Evolutionary conservation across 495 filamentous ascomycete genomes (phyloP).

Genomic region (Tirmania nivea): DNA sequence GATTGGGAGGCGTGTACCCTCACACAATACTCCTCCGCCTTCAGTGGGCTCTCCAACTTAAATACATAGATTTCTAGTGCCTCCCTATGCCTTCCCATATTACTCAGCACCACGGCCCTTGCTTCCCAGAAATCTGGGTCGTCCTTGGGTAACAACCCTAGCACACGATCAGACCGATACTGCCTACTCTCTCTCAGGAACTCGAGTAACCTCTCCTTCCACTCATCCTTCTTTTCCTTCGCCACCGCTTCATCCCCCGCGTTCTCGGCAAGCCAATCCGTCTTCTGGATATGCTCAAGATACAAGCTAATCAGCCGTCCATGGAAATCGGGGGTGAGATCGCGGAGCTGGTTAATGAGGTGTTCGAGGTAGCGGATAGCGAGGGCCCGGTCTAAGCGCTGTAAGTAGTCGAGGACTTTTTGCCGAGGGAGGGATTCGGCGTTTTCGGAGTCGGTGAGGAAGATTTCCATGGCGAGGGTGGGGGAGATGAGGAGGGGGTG

Average conservation of each 20-base stretch:
- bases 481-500: constrained; percentile 63
- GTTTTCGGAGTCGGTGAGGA: constrained; percentile 82
- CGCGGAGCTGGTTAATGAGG: constrained; percentile 67
- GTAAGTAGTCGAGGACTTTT: constrained; percentile 50
- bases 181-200: constrained; percentile 58
- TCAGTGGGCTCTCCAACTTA: constrained; percentile 62
- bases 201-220: constrained; percentile 41
- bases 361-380: constrained; percentile 79
- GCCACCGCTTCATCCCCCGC: constrained; percentile 21
- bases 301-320: constrained; percentile 61
- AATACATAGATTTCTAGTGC: constrained; percentile 93
- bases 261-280: constrained; percentile 22
- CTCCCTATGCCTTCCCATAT: constrained; percentile 88
- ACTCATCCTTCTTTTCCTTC: constrained; percentile 30
- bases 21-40: constrained; percentile 65
- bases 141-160: constrained; percentile 54
- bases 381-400: constrained; percentile 41
- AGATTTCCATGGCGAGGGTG: constrained; percentile 79
- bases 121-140: constrained; percentile 77
- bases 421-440: constrained; percentile 71
- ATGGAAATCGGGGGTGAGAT: constrained; percentile 67
- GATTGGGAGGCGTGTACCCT: neutral
- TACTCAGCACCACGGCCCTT: constrained; percentile 75
- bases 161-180: constrained; percentile 56
- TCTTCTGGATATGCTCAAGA: constrained; percentile 27